Evolutionary conservation across 345 rosid genomes (phyloP).

Genomic region (Acer negundo): DNA sequence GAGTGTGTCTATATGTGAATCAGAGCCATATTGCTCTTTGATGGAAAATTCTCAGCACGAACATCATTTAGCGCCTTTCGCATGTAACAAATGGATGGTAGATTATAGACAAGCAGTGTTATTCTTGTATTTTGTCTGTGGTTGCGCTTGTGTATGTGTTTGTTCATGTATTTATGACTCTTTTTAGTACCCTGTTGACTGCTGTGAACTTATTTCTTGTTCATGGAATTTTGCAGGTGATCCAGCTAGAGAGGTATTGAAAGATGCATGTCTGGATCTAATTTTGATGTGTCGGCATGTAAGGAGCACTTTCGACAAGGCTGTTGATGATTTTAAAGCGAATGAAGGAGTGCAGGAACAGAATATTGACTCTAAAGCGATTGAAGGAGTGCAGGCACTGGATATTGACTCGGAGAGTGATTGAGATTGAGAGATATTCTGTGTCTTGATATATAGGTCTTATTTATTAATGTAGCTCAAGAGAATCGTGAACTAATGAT

Average conservation of each 20-base stretch:
- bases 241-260: conserved; percentile 79
- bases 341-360: conserved; percentile 18
- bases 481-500: not conserved
- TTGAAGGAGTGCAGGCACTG: conserved; percentile 21
- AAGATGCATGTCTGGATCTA: conserved; percentile 80
- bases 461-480: not conserved
- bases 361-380: conserved; percentile 23
- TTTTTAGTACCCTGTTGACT: not conserved
- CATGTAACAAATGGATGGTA: not conserved
- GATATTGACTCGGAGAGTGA: conserved; percentile 21
- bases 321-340: conserved; percentile 45
- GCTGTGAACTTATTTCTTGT: conserved; percentile 1
- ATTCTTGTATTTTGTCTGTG: not conserved
- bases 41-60: not conserved
- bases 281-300: conserved; percentile 79
- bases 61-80: not conserved
- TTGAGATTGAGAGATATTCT: not conserved
- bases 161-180: too few species aligned
- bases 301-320: conserved; percentile 64
- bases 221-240: conserved; percentile 50
- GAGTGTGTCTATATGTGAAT: not conserved
- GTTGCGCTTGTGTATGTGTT: not conserved
- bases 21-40: not conserved
- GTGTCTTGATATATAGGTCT: not conserved
- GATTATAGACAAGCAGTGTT: not conserved